Evolutionary conservation across 2,329 filamentous ascomycete species (phyloP).

Genomic region (Coniella vitis): DNA sequence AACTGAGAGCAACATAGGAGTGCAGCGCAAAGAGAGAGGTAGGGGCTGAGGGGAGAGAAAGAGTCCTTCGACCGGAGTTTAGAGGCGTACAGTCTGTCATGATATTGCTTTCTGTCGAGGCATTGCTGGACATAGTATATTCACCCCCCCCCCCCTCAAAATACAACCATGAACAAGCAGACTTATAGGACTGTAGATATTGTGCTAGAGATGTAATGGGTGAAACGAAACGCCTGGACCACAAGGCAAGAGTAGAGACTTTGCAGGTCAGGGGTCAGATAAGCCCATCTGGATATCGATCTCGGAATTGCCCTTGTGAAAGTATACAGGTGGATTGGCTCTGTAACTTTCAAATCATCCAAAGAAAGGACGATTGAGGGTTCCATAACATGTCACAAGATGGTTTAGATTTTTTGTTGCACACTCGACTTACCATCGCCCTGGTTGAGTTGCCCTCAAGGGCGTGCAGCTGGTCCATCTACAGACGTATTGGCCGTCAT

Average conservation of each 20-base stretch:
- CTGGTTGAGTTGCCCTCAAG: neutral
- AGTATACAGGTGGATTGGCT: slow-evolving; percentile 41
- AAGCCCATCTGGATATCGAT: slow-evolving; percentile 44
- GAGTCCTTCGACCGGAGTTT: neutral
- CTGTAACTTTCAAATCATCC: slow-evolving; percentile 39
- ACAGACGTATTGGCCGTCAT: too few species aligned
- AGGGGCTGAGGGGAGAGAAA: too few species aligned
- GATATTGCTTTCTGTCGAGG: slow-evolving; percentile 10
- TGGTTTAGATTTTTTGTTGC: too few species aligned
- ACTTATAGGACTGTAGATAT: neutral
- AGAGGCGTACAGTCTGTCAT: slow-evolving; percentile 5
- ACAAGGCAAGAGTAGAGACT: slow-evolving; percentile 24
- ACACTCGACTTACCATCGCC: neutral
- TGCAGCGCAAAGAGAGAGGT: neutral
- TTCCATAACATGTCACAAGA: slow-evolving; percentile 26
- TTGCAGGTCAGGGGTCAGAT: slow-evolving; percentile 49
- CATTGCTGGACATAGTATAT: slow-evolving; percentile 5
- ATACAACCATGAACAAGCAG: neutral
- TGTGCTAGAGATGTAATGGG: slow-evolving; percentile 43
- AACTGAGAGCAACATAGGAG: slow-evolving; percentile 29
- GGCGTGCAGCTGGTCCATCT: too few species aligned
- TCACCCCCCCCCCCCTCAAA: too few species aligned
- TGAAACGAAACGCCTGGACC: slow-evolving; percentile 57
- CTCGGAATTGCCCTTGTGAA: slow-evolving; percentile 50
- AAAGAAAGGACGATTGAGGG: slow-evolving; percentile 35